Evolutionary conservation across 202 grass and related monocot genomes (phyloP), one percentile per base, ranked within the genome.

Genomic region (Digitaria exilis): DNA sequence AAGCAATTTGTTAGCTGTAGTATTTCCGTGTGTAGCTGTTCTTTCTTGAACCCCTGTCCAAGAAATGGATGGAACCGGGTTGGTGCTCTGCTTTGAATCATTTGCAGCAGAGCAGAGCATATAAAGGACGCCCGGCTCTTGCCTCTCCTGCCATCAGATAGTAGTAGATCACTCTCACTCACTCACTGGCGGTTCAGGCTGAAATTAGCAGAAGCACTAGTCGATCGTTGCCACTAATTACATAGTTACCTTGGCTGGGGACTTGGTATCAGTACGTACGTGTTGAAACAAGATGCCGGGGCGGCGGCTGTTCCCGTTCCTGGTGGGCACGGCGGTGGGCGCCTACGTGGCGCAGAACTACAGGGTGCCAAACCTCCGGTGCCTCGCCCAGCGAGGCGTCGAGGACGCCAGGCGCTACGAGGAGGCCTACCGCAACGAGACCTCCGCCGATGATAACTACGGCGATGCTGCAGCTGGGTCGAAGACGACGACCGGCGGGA

Each of bases 301-400:
- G 26, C 71, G 37, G 29, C 78, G 90, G 29, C 26, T 89, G 54
- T 89, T 89, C 79, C 87, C 83, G 9, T 92, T 92, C 75, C 9
- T 92, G 3, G 28, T 67, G 2, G 90, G 84, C 62, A 74, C 87
- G 32, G 70, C 90, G 17, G 66, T 84, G 14, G 90, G 87, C n/a
- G 79, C 74, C 37, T 89, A 81, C 55, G 63, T 51, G 9, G 84
- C 87, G 19, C 84, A 90, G 84, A 90, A 90, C 22, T 92, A 92
- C 58, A 90, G 70, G 84, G 76, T 92, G 4, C 90, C 87, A 6
- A 87, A 75, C 73, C 46, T 92, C 29, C 79, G 71, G 1, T 10
- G 10, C 59, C 71, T 84, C 69, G 84, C 84, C 8, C 31, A 87
- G 54, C 30, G 17, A 5, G 25, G 80, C 75, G 59, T 87, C 22